These are phyloP conservation scores for Leccinellum rugosiceps DNA, from an alignment of 768 basidiomycete species.

Conservation along the genomic window DNA sequence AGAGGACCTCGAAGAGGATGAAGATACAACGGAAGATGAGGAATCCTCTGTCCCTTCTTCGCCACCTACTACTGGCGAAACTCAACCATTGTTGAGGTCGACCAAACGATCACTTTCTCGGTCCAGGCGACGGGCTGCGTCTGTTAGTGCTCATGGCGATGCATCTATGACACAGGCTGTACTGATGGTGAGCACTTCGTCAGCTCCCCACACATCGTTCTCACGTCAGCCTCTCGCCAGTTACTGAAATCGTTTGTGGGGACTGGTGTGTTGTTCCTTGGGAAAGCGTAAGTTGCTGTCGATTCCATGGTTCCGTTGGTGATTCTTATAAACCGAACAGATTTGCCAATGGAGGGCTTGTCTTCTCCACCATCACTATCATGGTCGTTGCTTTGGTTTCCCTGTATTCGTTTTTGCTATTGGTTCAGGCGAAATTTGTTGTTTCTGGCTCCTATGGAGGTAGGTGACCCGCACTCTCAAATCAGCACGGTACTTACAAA, in stretches of 20 bases:
- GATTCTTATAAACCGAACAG: conserved; percentile 36
- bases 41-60: conserved; percentile 32
- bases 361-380: conserved; percentile 82
- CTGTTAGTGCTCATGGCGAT: conserved; percentile 69
- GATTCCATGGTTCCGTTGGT: not conserved
- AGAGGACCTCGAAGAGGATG: conserved; percentile 88
- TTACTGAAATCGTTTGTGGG: conserved; percentile 92
- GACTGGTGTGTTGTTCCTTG: conserved; percentile 93
- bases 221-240: conserved; percentile 36
- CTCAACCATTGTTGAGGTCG: conserved; percentile 52
- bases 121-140: conserved; percentile 52
- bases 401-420: conserved; percentile 88
- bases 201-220: not conserved
- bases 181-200: conserved; percentile 65
- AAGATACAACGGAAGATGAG: conserved; percentile 59
- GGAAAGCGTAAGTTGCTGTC: conserved; percentile 64
- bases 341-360: conserved; percentile 92
- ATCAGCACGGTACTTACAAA: not conserved
- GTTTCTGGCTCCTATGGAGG: conserved; percentile 94
- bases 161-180: conserved; percentile 90
- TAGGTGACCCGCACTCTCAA: conserved; percentile 31
- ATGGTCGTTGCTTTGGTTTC: conserved; percentile 82
- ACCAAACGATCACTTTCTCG: conserved; percentile 44
- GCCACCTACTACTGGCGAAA: conserved; percentile 37
- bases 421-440: conserved; percentile 82